Evolutionary conservation across 2,329 filamentous ascomycete species (phyloP), one percentile per base, ranked within the genome.

Genomic region (Botrytis fabae): DNA sequence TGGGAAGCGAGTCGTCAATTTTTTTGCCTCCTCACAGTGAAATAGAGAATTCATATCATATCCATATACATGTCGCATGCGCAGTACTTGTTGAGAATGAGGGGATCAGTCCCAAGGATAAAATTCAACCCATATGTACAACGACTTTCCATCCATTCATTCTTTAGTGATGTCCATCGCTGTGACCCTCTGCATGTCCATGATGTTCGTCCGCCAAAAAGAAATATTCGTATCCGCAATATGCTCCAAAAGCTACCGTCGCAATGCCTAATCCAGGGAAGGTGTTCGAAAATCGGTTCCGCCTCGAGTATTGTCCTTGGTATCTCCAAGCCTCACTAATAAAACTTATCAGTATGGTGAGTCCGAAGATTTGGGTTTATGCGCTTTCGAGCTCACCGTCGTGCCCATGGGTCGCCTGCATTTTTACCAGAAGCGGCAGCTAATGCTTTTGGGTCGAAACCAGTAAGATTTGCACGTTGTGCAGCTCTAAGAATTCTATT

Each of bases 241-340:
- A 99, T 76, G 86, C 91, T 68, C 92, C 90, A 83, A 99, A 99
- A 63, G 95, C 95, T 74, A 96, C 95, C 8, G 92, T 92, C 46
- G 94, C 96, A 79, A 95, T 97, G 76, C 96, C 96, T 79, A 99
- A 87, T 75, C 96, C 96, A 54, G 96, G 96, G 82, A 99, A 94
- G 76, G 90, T 86, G 80, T 88, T 86, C 85, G 91, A 94, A 86
- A 98, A 96, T 79, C 96, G 92, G 85, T 97, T 97, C 85, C 87
- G 92, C 79, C 95, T 90, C 77, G 91, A 92, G 86, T 98, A 98
- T 71, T 89, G 91, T 76, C 95, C 96, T 51, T 88, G 91, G 86
- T 97, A 98, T 84, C 96, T 89, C 96, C 96, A 99, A 81, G 93
- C 89, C 86, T 99, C 96, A 81, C 96, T 99, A 82, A 76, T 86